phyloP scores from a whole-genome alignment of 306 rosid species.

The Boehmeria nivea region DNA sequence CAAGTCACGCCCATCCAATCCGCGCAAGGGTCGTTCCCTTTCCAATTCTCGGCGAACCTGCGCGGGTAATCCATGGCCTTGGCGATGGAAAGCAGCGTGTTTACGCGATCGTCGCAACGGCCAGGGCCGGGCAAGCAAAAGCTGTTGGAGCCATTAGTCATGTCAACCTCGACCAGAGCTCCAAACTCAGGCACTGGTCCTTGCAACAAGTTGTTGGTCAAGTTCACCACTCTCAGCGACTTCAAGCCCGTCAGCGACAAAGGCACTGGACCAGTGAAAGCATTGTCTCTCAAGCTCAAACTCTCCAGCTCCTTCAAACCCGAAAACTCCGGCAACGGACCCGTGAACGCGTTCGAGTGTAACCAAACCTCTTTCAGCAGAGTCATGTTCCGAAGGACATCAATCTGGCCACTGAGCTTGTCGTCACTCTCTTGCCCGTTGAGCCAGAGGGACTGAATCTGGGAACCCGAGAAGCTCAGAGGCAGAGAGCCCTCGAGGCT shows the following conservation, averaged over 20 bases:
- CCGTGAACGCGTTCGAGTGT: slow-evolving; percentile 59
- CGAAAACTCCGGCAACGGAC: slow-evolving; percentile 66
- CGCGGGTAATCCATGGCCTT: slow-evolving; percentile 57
- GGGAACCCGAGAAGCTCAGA: slow-evolving; percentile 35
- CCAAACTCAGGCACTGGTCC: slow-evolving; percentile 62
- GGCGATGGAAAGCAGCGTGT: slow-evolving; percentile 45
- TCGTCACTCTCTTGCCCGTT: slow-evolving; percentile 59
- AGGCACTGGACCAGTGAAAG: slow-evolving; percentile 66
- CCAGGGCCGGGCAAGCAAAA: slow-evolving; percentile 63
- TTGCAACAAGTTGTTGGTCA: slow-evolving; percentile 69
- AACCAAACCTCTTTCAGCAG: slow-evolving; percentile 67
- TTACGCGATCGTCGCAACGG: slow-evolving; percentile 53
- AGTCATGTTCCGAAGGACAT: slow-evolving; percentile 63
- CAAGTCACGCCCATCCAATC: slow-evolving; percentile 76
- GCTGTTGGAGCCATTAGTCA: slow-evolving; percentile 48
- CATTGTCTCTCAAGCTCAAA: slow-evolving; percentile 72
- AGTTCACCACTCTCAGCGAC: slow-evolving; percentile 52
- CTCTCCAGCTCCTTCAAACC: slow-evolving; percentile 40
- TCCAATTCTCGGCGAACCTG: slow-evolving; percentile 68
- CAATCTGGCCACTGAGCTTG: slow-evolving; percentile 50
- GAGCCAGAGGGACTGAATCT: slow-evolving; percentile 66
- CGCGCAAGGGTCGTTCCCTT: slow-evolving; percentile 66
- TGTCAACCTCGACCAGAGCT: slow-evolving; percentile 50
- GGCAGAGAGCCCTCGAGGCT: slow-evolving; percentile 59
- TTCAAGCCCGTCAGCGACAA: slow-evolving; percentile 43